Percentiles rank a stretch among this genome's conserved stretches.
Conservation (phyloP, 441 rosid species). For the Gossypium schwendimanii region DNA sequence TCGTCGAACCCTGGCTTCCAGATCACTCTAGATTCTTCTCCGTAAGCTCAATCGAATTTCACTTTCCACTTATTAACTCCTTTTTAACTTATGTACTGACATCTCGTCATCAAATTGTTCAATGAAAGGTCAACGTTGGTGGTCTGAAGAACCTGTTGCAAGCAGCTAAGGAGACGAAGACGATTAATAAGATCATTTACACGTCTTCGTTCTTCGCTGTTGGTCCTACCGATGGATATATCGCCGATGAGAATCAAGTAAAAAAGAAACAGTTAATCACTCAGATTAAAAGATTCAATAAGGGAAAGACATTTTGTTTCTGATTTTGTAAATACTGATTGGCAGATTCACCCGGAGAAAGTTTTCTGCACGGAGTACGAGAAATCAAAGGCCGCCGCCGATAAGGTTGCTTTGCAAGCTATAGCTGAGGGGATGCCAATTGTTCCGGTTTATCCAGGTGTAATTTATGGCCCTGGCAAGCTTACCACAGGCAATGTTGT, state of each 20-base stretch:
- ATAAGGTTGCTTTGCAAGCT: slow-evolving; percentile 65
- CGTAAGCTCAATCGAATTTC: slow-evolving; percentile 25
- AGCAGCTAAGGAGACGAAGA: slow-evolving; percentile 50
- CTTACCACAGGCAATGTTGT: slow-evolving; percentile 64
- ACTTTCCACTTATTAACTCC: background rate
- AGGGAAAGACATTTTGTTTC: background rate
- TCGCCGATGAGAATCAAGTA: slow-evolving; percentile 67
- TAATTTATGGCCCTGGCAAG: slow-evolving; percentile 78
- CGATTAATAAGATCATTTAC: slow-evolving; percentile 56
- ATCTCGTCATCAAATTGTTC: background rate
- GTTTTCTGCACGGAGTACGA: slow-evolving; percentile 83
- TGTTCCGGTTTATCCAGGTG: slow-evolving; percentile 68
- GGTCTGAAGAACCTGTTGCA: slow-evolving; percentile 68
- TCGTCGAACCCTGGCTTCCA: slow-evolving; percentile 89
- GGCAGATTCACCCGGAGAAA: slow-evolving; percentile 55
- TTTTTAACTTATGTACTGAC: background rate
- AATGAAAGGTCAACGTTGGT: slow-evolving; percentile 61
- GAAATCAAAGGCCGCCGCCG: slow-evolving; percentile 68
- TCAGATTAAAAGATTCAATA: background rate
- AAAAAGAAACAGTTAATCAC: background rate
- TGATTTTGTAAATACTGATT: background rate
- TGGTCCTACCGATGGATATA: slow-evolving; percentile 73
- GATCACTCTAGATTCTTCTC: slow-evolving; percentile 67
- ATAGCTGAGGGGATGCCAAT: slow-evolving; percentile 64
- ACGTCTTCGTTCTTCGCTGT: slow-evolving; percentile 89